Percentiles rank a stretch among this genome's conserved stretches.
These are phyloP conservation scores for Leishmania arabica DNA, from an alignment of 208 protist species.

Conservation along the genomic window DNA sequence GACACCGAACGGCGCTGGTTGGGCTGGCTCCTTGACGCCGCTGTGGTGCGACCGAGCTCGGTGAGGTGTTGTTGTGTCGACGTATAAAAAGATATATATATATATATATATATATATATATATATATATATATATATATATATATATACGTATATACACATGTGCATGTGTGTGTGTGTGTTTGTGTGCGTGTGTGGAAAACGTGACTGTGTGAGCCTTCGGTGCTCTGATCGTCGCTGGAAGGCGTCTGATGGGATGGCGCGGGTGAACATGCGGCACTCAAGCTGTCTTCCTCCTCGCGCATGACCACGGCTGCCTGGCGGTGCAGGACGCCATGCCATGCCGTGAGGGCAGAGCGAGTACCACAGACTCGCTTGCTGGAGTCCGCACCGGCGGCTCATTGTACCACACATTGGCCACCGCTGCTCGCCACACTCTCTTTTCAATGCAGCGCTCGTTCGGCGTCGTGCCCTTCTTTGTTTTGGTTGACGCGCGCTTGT, in stretches of 20 bases:
- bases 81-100: background rate
- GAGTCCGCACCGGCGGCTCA: background rate
- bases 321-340: too few relatives aligned
- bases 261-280: background rate
- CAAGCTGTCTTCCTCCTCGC: background rate
- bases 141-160: too few relatives aligned
- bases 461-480: background rate
- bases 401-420: background rate
- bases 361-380: background rate
- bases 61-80: background rate
- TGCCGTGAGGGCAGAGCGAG: too few relatives aligned
- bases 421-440: background rate
- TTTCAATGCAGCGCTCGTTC: background rate
- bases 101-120: too few relatives aligned
- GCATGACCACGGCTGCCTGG: background rate
- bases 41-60: background rate
- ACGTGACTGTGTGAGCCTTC: background rate
- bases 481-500: background rate
- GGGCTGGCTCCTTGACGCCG: background rate
- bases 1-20: background rate
- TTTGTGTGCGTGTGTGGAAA: background rate
- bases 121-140: background rate
- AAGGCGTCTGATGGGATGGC: background rate
- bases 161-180: too few relatives aligned
- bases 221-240: background rate